Percentiles rank a stretch among this genome's conserved stretches.
Evolutionary conservation across 163 green algal species (phyloP).

Genomic region (Chlorella variabilis): DNA sequence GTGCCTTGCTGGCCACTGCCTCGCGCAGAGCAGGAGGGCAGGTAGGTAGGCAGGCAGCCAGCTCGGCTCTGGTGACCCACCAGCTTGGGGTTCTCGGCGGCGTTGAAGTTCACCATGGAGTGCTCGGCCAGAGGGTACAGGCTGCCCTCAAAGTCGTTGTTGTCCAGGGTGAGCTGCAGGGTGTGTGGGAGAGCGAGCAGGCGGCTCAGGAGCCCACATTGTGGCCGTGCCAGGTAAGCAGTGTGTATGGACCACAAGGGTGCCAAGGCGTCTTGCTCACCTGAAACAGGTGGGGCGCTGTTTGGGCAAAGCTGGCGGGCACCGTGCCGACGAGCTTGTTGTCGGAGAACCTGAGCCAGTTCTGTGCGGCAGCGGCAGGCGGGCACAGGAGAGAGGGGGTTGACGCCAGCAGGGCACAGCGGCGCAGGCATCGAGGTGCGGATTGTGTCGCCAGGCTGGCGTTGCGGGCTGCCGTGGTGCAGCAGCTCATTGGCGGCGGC

Average conservation of each 20-base stretch:
- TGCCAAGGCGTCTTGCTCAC: neutral
- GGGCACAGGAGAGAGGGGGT: too few species aligned
- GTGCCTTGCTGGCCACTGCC: too few species aligned
- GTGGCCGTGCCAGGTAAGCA: too few species aligned
- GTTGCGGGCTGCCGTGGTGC: too few species aligned
- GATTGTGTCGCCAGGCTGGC: too few species aligned
- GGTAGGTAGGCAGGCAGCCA: neutral
- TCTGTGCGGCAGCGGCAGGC: neutral
- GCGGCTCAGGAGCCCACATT: neutral
- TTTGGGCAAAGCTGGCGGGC: constrained; percentile 12
- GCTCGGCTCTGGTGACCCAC: neutral
- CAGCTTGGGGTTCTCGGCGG: constrained; percentile 46
- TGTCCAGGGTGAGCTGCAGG: constrained; percentile 24
- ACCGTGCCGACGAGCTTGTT: constrained; percentile 39
- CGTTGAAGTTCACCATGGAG: constrained; percentile 25
- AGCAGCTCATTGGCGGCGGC: too few species aligned
- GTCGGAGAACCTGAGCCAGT: constrained; percentile 44
- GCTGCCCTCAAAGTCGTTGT: constrained; percentile 47
- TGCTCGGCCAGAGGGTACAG: constrained; percentile 42
- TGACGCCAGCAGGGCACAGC: too few species aligned
- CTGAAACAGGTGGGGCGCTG: constrained; percentile 15
- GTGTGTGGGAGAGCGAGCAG: neutral
- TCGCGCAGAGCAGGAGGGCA: too few species aligned
- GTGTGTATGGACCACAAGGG: too few species aligned
- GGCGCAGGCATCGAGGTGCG: too few species aligned